Base-by-base conservation (phyloP, 148 eudicot genomes). In the Camellia sinensis region DNA sequence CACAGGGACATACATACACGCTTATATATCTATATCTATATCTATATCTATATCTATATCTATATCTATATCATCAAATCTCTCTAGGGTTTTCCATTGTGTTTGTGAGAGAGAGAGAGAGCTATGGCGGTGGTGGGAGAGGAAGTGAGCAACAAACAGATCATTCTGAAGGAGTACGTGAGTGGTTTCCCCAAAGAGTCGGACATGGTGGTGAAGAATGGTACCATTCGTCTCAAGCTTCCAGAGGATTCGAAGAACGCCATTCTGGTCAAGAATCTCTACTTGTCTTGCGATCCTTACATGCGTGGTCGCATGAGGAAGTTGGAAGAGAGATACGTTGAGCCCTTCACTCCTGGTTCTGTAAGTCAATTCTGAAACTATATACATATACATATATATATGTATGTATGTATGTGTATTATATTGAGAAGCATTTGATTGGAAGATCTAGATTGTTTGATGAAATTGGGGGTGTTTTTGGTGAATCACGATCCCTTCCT, bases 81-180 rank as follows among this genome's bases (percentile, higher is more conserved):
- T 29, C 37, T 29, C 37, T 29, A 29, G 37, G 37, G 37, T 29
- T 29, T 29, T 29, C 37, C 37, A 29, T 29, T 29, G 52, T 4
- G 52, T 48, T 48, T 7, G 5, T 4, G 52, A 48, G 52, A 48
- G 52, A 48, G 52, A 48, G 52, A 56, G 60, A 60, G 9, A 1
- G 63, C 63, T 3, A 59, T 74, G 78, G 74, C 66, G 60, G 78
- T 63, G 53, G 83, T 63, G 53, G 83, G 44, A 45, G 80, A n/a
- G 63, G 82, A 56, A 63, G 82, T 81, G 85, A 54, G 57, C 1
- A 84, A 87, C 85, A 87, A 79, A 62, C 85, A 87, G 79, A 43
- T 84, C 0, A 45, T 84, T 2, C 44, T 87, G 14, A 84, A 70
- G 71, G 67, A 84, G 14, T 87, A 87, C 71, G 80, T 87, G 45